phyloP scores from a whole-genome alignment of 176 grass and related monocot genomes.

The Saccharum officinarum region DNA sequence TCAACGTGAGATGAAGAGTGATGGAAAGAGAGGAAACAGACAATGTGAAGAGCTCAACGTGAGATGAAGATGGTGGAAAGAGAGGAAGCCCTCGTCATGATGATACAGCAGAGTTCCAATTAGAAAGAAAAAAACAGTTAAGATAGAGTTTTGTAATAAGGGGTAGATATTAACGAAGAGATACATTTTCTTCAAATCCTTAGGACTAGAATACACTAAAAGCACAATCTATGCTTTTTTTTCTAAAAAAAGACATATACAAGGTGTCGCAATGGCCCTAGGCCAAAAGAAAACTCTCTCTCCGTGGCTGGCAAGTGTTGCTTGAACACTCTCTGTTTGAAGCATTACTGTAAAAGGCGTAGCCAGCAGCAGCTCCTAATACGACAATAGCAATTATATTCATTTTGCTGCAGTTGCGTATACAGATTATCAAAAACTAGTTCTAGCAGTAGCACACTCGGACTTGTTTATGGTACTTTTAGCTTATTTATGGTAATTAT shows the following conservation, averaged over 20 bases:
- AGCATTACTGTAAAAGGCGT: background rate
- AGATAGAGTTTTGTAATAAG: background rate
- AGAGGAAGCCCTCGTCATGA: background rate
- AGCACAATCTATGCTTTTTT: background rate
- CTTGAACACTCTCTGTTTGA: background rate
- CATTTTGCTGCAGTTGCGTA: background rate
- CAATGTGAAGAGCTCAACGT: background rate
- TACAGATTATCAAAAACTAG: background rate
- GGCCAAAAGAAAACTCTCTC: background rate
- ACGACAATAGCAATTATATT: background rate
- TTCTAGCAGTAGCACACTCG: background rate
- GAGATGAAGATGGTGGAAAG: background rate
- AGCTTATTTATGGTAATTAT: background rate
- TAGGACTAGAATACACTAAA: background rate
- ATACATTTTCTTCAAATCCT: background rate
- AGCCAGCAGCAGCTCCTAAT: background rate
- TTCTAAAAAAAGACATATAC: no score
- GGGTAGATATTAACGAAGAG: background rate
- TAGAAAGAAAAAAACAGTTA: constrained; percentile 13
- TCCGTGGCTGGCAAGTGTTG: background rate
- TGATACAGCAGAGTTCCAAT: background rate
- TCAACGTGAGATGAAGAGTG: background rate
- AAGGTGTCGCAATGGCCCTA: background rate
- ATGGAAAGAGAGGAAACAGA: background rate
- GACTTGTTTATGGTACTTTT: background rate